A percentile compares a stretch with the other conserved stretches of the same genome.
phyloP scores from a whole-genome alignment of 2,329 filamentous ascomycete genomes.

The Colletotrichum echinochloae region DNA sequence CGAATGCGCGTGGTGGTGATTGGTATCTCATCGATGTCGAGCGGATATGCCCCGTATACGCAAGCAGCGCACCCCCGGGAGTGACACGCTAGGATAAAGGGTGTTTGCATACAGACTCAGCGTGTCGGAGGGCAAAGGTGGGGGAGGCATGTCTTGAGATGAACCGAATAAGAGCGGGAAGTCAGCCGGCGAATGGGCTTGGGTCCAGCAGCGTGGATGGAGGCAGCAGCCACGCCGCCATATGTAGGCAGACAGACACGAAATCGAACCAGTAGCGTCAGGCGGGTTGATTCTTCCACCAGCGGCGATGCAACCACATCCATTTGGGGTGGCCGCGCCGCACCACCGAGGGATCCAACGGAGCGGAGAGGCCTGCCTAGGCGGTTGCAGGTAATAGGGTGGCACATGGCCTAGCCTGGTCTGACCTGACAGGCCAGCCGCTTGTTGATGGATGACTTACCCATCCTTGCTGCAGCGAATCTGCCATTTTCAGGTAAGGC shows the following conservation, averaged over 20 bases:
- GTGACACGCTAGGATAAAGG: slow-evolving; percentile 25
- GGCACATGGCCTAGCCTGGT: background rate
- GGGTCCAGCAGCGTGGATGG: slow-evolving; percentile 35
- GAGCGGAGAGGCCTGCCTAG: slow-evolving; percentile 27
- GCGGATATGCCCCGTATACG: slow-evolving; percentile 37
- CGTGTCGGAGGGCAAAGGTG: slow-evolving; percentile 12
- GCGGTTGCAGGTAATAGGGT: slow-evolving; percentile 4
- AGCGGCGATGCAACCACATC: slow-evolving; percentile 32
- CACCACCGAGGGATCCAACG: slow-evolving; percentile 36
- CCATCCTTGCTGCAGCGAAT: slow-evolving; percentile 10
- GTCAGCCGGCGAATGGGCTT: slow-evolving; percentile 26
- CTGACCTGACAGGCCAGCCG: slow-evolving; percentile 22
- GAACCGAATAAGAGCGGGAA: slow-evolving; percentile 29
- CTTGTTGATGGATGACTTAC: slow-evolving; percentile 14
- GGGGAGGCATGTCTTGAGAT: slow-evolving; percentile 31
- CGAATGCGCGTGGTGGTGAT: slow-evolving; percentile 6
- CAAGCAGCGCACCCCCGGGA: slow-evolving; percentile 30
- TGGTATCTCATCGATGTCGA: slow-evolving; percentile 19
- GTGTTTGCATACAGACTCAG: slow-evolving; percentile 15
- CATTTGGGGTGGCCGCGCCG: slow-evolving; percentile 27
- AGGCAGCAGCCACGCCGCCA: slow-evolving; percentile 16
- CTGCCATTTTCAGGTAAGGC: slow-evolving; percentile 34
- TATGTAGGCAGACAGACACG: slow-evolving; percentile 13
- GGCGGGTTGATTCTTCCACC: slow-evolving; percentile 12
- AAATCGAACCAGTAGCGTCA: slow-evolving; percentile 26